Base-by-base conservation (phyloP, 129 eudicot genomes). In the Apium graveolens region DNA sequence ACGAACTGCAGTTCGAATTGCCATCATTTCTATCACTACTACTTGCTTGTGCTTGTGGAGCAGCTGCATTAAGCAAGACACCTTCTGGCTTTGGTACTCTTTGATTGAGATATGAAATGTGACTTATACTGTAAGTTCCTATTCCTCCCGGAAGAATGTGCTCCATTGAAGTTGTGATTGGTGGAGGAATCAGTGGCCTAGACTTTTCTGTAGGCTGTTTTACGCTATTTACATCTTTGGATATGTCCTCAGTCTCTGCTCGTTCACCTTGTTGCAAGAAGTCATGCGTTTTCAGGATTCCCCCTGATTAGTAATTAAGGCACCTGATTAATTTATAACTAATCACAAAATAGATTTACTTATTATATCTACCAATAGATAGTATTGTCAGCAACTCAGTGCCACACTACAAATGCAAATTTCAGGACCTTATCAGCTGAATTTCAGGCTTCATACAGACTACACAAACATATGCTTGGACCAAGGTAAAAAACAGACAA, bases 251-350 rank as follows among this genome's bases (percentile, higher is more conserved):
- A 3, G 68, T 91, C 74, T 77, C 92, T 51, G 74, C 93, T 76
- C 83, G 86, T 45, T 94, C 97, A 62, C 90, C 73, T 84, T 96
- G 98, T 86, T 90, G 97, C 81, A 94, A 84, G 86, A 94, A 94
- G 83, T 94, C 88, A 14, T 94, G 98, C 16, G 98, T 94, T 84
- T 88, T 86, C 8, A 91, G 75, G 84, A 80, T 89, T 69, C 86
- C 89, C 62, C 91, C 98, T 92, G 84, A 46, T 31, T 73, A 0
- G 44, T 31, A 57, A 24, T n/a, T 18, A 66, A 42, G 24, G 44
- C 38, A 37, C 41, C 42, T 70, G 5, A 26, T 70, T 70, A 70
- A 16, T 13, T 37, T 14, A 31, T 21, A 38, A 60, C 68, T 11
- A 29, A n/a, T 26, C 68, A 26, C 29, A 26, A 60, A 2, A 60